Conservation (phyloP, 1,284 basidiomycete species). For the Boletus hoseneyae region DNA sequence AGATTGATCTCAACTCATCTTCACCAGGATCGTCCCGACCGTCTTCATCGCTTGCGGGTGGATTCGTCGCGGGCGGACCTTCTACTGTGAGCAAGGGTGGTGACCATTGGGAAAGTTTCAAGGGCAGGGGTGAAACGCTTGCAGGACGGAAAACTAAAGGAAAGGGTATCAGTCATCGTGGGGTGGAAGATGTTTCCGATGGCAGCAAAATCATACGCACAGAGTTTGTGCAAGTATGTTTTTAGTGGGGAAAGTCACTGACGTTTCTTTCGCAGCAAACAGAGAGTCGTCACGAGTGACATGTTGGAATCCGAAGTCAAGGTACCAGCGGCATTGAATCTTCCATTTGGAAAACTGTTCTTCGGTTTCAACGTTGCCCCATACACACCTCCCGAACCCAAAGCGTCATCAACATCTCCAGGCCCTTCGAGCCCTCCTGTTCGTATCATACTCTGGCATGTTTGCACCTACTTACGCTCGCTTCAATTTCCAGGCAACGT, state of each 20-base stretch:
- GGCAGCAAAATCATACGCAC: constrained; percentile 87
- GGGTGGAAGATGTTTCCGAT: constrained; percentile 75
- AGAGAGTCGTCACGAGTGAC: constrained; percentile 82
- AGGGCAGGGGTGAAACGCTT: constrained; percentile 87
- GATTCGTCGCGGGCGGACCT: constrained; percentile 52
- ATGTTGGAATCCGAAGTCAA: constrained; percentile 73
- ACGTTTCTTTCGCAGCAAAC: constrained; percentile 54
- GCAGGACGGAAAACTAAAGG: constrained; percentile 88
- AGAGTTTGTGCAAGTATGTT: constrained; percentile 55
- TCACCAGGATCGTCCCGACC: constrained; percentile 82
- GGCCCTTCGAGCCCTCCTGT: constrained; percentile 27
- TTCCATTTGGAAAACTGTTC: constrained; percentile 93
- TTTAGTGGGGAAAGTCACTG: constrained; percentile 6
- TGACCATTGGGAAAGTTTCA: constrained; percentile 89
- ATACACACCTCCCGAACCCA: constrained; percentile 53
- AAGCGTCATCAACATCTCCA: constrained; percentile 30
- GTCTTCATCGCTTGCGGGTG: constrained; percentile 67
- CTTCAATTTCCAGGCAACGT: constrained; percentile 34
- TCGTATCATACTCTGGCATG: constrained; percentile 11
- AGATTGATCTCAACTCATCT: constrained; percentile 85
- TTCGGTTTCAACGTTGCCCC: constrained; percentile 84
- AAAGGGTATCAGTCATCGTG: constrained; percentile 81
- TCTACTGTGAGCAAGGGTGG: constrained; percentile 66
- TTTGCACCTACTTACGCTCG: constrained; percentile 1
- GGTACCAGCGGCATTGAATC: constrained; percentile 85